A percentile compares a stretch with the other conserved stretches of the same genome.
Evolutionary conservation across 2,329 filamentous ascomycete species (phyloP).

Genomic region (Coleophoma eucalyptorum): DNA sequence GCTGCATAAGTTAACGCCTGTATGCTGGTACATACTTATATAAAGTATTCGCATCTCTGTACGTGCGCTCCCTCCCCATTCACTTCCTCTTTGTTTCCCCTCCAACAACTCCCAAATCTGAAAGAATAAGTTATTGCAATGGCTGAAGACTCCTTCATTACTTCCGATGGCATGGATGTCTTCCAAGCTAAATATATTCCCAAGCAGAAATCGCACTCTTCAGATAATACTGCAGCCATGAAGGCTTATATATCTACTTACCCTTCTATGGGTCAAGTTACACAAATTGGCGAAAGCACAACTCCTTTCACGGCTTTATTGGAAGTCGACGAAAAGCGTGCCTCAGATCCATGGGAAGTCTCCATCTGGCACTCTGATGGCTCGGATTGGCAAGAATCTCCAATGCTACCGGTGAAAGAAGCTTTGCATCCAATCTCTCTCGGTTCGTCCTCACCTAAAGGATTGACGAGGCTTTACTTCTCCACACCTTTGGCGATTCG

Average conservation of each 20-base stretch:
- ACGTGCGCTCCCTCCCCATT: too few species aligned
- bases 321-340: slow-evolving; percentile 54
- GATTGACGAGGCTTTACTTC: slow-evolving; percentile 48
- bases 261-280: slow-evolving; percentile 74
- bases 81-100: too few species aligned
- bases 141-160: slow-evolving; percentile 10
- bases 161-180: slow-evolving; percentile 25
- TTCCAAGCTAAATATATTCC: slow-evolving; percentile 28
- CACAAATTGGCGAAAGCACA: slow-evolving; percentile 45
- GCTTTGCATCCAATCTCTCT: slow-evolving; percentile 45
- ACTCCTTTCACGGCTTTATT: slow-evolving; percentile 66
- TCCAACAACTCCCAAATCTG: too few species aligned
- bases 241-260: slow-evolving; percentile 53
- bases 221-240: slow-evolving; percentile 39
- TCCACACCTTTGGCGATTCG: slow-evolving; percentile 43
- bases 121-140: neutral
- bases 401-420: slow-evolving; percentile 26
- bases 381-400: slow-evolving; percentile 50
- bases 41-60: too few species aligned
- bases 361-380: slow-evolving; percentile 68
- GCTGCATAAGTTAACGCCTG: too few species aligned
- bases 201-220: slow-evolving; percentile 22
- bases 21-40: too few species aligned
- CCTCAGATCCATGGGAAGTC: slow-evolving; percentile 63
- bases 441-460: slow-evolving; percentile 29